Evolutionary conservation across 1,139 yeast species (phyloP).

Genomic region (Magnusiomyces paraingens): DNA sequence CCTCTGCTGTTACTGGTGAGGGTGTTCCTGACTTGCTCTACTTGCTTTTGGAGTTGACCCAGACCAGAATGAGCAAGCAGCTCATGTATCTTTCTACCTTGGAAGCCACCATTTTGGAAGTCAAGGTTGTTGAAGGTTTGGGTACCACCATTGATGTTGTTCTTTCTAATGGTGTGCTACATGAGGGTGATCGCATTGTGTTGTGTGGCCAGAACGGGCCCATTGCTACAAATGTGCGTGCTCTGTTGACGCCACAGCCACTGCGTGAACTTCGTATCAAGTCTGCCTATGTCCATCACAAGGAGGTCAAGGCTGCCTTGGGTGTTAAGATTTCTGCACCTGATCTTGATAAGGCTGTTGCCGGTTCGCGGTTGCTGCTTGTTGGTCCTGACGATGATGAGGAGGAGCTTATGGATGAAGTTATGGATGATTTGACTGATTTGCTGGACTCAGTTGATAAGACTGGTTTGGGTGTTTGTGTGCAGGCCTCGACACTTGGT

Average conservation of each 20-base stretch:
- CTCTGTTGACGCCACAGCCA: constrained; percentile 95
- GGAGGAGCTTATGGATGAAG: constrained; percentile 95
- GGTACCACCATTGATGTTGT: constrained; percentile 99
- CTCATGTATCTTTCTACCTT: constrained; percentile 90
- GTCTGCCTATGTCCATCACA: constrained; percentile 90
- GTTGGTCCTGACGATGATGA: constrained; percentile 98
- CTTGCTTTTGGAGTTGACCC: constrained; percentile 90
- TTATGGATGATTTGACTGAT: constrained; percentile 97
- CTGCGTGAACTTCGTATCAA: constrained; percentile 92
- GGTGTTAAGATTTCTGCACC: constrained; percentile 99
- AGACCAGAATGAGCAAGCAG: constrained; percentile 98
- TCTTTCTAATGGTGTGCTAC: constrained; percentile 85
- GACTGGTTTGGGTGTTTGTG: constrained; percentile 94
- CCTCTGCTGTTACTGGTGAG: constrained; percentile 98
- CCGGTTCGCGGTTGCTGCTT: constrained; percentile 92
- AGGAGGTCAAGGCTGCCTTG: constrained; percentile 96
- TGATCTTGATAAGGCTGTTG: constrained; percentile 96
- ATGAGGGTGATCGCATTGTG: constrained; percentile 92
- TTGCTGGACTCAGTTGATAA: constrained; percentile 90
- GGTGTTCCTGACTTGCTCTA: constrained; percentile 99
- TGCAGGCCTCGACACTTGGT: constrained; percentile 97
- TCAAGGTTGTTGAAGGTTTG: constrained; percentile 96
- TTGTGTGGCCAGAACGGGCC: constrained; percentile 99
- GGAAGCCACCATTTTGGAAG: constrained; percentile 96
- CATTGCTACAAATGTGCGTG: constrained; percentile 94